phyloP scores from a whole-genome alignment of 306 rosid genomes.

The Lathyrus sativus region DNA sequence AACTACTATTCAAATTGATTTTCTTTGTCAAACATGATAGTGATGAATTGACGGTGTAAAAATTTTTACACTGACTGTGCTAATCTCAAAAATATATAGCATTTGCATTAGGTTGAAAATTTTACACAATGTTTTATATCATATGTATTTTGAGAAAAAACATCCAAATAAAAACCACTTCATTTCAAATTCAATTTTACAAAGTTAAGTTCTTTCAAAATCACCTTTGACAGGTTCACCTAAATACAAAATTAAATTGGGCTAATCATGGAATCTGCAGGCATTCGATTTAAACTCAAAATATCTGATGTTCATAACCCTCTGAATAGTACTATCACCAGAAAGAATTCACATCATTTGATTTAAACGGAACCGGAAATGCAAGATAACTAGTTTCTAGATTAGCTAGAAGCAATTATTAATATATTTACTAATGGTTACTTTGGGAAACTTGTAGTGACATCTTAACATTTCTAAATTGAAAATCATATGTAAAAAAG shows the following conservation, averaged over 20 bases:
- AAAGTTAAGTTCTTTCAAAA: not conserved
- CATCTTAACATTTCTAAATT: slow-evolving; percentile 22
- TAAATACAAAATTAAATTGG: slow-evolving; percentile 1
- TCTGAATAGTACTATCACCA: slow-evolving; percentile 8
- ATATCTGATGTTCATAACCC: slow-evolving; percentile 1
- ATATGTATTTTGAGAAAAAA: not conserved
- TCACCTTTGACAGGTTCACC: not conserved
- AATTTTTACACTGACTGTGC: no score
- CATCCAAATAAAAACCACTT: not conserved
- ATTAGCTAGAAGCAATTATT: slow-evolving; percentile 13
- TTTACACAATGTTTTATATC: not conserved
- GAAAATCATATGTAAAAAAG: slow-evolving; percentile 13
- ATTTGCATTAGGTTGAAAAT: not conserved
- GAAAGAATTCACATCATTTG: slow-evolving; percentile 1
- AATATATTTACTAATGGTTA: slow-evolving; percentile 7
- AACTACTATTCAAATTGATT: no score
- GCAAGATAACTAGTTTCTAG: slow-evolving; percentile 21
- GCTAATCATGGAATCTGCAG: slow-evolving; percentile 4
- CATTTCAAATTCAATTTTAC: slow-evolving; percentile 4
- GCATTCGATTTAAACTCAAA: slow-evolving; percentile 15
- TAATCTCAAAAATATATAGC: no score
- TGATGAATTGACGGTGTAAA: no score
- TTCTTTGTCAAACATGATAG: no score
- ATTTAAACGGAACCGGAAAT: slow-evolving; percentile 17
- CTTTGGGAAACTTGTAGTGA: not conserved